A percentile compares a stretch with the other conserved stretches of the same genome.
Conservation (phyloP, 192 early-diverging fungal species). For the Entomortierella parvispora region DNA sequence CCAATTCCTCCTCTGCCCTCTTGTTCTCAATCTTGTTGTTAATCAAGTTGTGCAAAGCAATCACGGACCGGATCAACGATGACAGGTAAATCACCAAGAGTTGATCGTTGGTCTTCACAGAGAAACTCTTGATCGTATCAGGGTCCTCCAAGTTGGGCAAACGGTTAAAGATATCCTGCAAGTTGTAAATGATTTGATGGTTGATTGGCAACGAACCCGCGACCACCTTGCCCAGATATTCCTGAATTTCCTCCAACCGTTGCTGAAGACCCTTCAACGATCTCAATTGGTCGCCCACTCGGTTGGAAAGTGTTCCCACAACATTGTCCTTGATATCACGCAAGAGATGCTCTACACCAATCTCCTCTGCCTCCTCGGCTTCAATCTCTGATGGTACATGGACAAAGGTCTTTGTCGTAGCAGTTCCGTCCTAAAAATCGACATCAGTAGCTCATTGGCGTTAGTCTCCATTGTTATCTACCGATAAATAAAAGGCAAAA, state of each 20-base stretch:
- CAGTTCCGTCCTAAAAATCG: slow-evolving; percentile 86
- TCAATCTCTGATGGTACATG: slow-evolving; percentile 96
- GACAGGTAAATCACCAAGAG: slow-evolving; percentile 94
- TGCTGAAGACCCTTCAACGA: slow-evolving; percentile 90
- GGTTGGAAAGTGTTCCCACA: slow-evolving; percentile 94
- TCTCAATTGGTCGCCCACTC: slow-evolving; percentile 90
- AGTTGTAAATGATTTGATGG: slow-evolving; percentile 96
- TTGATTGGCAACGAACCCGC: slow-evolving; percentile 89
- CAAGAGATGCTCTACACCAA: slow-evolving; percentile 98
- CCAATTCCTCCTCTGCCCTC: slow-evolving; percentile 47
- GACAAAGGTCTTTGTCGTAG: slow-evolving; percentile 96
- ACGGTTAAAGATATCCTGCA: slow-evolving; percentile 98
- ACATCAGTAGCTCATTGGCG: not conserved
- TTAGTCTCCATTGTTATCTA: not conserved
- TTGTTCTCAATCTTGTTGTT: slow-evolving; percentile 96
- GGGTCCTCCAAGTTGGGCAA: slow-evolving; percentile 90
- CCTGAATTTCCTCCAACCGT: slow-evolving; percentile 86
- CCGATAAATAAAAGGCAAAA: slow-evolving; percentile 1
- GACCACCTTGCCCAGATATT: slow-evolving; percentile 91
- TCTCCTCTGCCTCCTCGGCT: slow-evolving; percentile 99
- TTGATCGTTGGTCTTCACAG: slow-evolving; percentile 96
- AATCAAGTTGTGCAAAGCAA: slow-evolving; percentile 97
- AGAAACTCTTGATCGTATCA: slow-evolving; percentile 84
- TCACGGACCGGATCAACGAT: slow-evolving; percentile 90
- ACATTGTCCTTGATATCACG: slow-evolving; percentile 98